Evolutionary conservation across 2,329 filamentous ascomycete species (phyloP), one percentile per base, ranked within the genome.

Genomic region (Sporothrix globosa): DNA sequence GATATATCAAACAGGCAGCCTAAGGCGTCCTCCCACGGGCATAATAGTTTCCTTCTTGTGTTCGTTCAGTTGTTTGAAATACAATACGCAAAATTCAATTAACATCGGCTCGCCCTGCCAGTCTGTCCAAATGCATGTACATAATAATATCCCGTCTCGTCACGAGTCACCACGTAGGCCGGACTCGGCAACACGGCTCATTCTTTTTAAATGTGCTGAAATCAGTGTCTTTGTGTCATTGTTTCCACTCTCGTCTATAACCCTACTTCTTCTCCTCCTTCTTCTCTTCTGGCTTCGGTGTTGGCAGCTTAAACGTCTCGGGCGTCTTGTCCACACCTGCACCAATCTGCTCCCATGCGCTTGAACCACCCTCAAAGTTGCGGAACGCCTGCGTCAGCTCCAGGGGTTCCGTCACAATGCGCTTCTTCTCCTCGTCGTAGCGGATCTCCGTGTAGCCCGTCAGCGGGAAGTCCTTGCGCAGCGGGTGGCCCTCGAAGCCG

Each of bases 361-460:
- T 89, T 61, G 89, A 89, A 70, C 93, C 93, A 73, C 94, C 93
- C 83, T 97, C 94, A 78, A 99, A 99, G 84, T 99, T 98, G 76
- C 96, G 90, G 89, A 96, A 99, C 9, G 96, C 96, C 83, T 99
- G 96, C 17, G 96, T 98, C 82, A 99, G 87, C 85, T 99, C 96
- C 66, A 99, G 86, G 53, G 96, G 96, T 86, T 99, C 96, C 44
- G 96, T 95, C 72, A 99, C 95, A 79, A 99, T 97, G 73, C 96
- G 89, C 89, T 99, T 99, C 92, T 76, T 99, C 87, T 99, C 96
- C 83, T 99, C 96, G 76, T 99, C 96, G 79, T 96, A 99, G 78
- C 96, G 88, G 75, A 99, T 91, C 84, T 99, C 96, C 46, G 96
- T 99, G 85, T 99, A 99, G 63, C 96, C 96, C 2, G 96, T 97